Percentiles rank a stretch among this genome's conserved stretches.
These are phyloP conservation scores for Tulasnella calospora DNA, from an alignment of 768 basidiomycete genomes.

Conservation along the genomic window DNA sequence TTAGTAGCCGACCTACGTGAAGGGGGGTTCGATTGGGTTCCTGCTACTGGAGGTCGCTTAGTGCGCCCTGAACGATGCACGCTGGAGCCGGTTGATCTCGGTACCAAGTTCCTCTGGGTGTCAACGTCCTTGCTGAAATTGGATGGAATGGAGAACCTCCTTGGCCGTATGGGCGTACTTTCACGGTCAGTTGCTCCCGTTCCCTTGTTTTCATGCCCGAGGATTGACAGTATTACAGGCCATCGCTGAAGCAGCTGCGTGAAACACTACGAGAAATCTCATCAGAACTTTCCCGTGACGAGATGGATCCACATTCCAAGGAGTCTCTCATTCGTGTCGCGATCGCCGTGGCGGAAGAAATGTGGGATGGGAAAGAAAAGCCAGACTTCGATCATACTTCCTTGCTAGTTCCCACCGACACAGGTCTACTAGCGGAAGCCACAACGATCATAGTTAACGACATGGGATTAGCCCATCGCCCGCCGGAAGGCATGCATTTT, in stretches of 20 bases:
- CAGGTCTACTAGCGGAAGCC: neutral
- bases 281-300: neutral
- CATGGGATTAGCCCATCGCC: neutral
- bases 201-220: neutral
- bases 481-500: neutral
- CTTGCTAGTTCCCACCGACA: neutral
- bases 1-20: neutral
- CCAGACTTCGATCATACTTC: neutral
- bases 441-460: neutral
- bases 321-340: neutral
- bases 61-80: neutral
- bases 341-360: neutral
- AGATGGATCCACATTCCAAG: neutral
- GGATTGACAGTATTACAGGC: neutral
- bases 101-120: neutral
- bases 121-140: neutral
- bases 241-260: neutral
- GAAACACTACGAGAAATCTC: neutral
- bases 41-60: neutral
- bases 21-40: constrained; percentile 1
- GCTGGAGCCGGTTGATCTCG: neutral
- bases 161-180: neutral
- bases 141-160: neutral
- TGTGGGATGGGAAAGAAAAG: neutral
- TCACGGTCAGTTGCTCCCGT: neutral